Percentiles rank a stretch among this genome's conserved stretches.
phyloP scores from a whole-genome alignment of 257 asterid genomes.

The Galeopsis tetrahit region DNA sequence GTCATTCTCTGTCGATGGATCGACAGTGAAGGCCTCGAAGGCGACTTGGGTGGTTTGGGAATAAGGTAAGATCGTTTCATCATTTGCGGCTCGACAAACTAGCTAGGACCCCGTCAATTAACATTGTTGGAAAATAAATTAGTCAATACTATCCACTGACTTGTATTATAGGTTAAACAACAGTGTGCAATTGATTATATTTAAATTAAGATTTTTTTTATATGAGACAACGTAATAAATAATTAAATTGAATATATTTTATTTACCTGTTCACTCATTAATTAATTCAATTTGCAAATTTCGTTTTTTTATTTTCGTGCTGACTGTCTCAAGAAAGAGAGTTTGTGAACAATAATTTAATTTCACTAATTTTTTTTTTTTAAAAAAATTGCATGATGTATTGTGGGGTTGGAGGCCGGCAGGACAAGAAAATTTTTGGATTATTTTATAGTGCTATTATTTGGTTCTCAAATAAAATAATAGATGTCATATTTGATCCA shows the following conservation, averaged over 20 bases:
- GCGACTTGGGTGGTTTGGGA: no score
- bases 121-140: not conserved
- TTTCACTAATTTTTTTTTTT: not conserved
- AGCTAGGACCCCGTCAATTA: constrained; percentile 31
- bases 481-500: not conserved
- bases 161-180: no score
- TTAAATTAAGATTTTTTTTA: no score
- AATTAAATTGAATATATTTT: no score
- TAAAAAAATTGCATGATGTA: not conserved
- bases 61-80: constrained; percentile 12
- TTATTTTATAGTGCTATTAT: not conserved
- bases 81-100: constrained; percentile 30
- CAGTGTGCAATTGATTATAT: no score
- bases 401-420: not conserved
- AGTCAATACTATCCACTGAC: not conserved
- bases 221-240: no score
- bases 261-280: no score
- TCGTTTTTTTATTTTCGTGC: no score
- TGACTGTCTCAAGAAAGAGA: no score
- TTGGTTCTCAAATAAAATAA: constrained; percentile 10
- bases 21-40: no score
- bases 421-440: not conserved
- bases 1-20: no score
- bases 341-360: not conserved
- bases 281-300: no score